Conservation (phyloP, 2,329 filamentous ascomycete species). For the Lecanosticta acicola region DNA sequence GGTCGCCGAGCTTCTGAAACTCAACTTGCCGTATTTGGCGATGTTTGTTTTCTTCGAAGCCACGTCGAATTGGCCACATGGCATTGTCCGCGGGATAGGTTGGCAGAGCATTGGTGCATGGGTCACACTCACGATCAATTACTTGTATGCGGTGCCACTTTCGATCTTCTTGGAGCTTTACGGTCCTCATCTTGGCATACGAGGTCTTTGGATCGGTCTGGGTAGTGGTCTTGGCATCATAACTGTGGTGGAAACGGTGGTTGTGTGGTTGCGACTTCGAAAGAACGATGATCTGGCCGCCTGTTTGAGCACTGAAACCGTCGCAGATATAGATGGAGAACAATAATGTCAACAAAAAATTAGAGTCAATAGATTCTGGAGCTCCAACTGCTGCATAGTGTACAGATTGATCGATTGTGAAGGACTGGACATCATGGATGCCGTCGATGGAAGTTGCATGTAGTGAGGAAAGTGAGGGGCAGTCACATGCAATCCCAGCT, state of each 20-base stretch:
- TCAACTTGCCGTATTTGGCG: conserved; percentile 34
- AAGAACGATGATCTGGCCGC: not conserved
- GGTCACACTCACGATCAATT: conserved; percentile 36
- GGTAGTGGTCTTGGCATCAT: conserved; percentile 33
- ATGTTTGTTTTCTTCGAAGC: conserved; percentile 37
- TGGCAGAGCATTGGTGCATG: conserved; percentile 37
- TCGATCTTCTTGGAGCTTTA: conserved; percentile 34
- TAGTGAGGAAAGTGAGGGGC: no score
- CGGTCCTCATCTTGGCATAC: conserved; percentile 31
- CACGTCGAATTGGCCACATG: conserved; percentile 34
- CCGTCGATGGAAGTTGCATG: no score
- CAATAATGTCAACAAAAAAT: no score
- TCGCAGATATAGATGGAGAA: no score
- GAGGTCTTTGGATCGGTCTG: conserved; percentile 34
- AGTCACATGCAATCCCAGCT: no score
- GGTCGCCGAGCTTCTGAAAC: conserved; percentile 32
- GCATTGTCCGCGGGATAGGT: conserved; percentile 34
- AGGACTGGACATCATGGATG: no score
- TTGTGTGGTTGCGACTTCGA: conserved; percentile 7
- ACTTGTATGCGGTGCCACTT: conserved; percentile 35
- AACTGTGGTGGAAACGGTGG: conserved; percentile 29
- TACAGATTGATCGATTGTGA: no score
- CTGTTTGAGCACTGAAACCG: no score
- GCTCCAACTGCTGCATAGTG: no score
- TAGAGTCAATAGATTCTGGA: no score